Conservation (phyloP, 139 green algal genomes). For the Chlorella sorokiniana region DNA sequence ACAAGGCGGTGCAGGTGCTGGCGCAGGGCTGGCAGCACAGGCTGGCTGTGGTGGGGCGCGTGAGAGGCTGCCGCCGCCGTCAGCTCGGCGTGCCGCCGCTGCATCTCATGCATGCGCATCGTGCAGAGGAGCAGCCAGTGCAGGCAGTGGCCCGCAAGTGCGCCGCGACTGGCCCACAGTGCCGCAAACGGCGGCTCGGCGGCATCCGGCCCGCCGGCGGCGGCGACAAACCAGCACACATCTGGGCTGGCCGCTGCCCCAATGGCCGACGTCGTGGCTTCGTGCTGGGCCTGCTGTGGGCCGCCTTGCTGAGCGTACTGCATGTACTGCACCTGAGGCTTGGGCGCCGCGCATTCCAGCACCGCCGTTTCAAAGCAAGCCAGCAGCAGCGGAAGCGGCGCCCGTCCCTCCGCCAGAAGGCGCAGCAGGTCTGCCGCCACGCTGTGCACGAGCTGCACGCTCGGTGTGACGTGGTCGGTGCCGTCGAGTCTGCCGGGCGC, state of each 20-base stretch:
- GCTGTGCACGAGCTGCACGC: background rate
- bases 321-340: background rate
- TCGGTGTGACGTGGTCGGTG: background rate
- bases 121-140: conserved; percentile 44
- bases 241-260: background rate
- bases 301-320: background rate
- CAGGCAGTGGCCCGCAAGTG: conserved; percentile 14
- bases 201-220: background rate
- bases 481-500: background rate
- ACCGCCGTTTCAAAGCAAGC: conserved; percentile 38
- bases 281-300: background rate
- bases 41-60: background rate
- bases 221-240: background rate
- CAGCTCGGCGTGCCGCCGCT: background rate
- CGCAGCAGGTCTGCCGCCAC: conserved; percentile 26
- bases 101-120: conserved; percentile 5
- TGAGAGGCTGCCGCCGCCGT: background rate
- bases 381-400: conserved; percentile 26
- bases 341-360: conserved; percentile 29
- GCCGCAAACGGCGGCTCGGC: background rate
- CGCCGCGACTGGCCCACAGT: conserved; percentile 19
- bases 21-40: background rate
- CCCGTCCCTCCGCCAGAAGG: background rate
- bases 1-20: conserved; percentile 21
- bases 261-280: background rate